Conservation (phyloP, 164 flowering plant genomes). For the Liriodendron chinense region DNA sequence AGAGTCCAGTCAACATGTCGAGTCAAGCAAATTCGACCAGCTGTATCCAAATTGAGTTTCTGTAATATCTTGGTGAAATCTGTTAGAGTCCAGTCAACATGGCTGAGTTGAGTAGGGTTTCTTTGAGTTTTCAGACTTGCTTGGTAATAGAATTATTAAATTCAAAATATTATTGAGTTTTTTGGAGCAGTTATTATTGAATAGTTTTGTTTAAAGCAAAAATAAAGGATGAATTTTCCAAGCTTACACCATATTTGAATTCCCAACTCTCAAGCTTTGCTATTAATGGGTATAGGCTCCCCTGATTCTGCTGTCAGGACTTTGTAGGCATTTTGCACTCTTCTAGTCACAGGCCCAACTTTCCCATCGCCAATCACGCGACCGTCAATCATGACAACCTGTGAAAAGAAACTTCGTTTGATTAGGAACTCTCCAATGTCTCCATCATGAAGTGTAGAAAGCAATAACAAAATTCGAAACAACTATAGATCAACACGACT, state of each 20-base stretch:
- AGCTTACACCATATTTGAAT: background rate
- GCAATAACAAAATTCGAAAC: background rate
- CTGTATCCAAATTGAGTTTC: no score
- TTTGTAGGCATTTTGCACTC: slow-evolving; percentile 64
- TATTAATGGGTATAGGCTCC: slow-evolving; percentile 55
- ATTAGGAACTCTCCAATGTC: background rate
- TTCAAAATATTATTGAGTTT: background rate
- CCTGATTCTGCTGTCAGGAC: slow-evolving; percentile 59
- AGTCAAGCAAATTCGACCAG: no score
- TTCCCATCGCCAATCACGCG: slow-evolving; percentile 75
- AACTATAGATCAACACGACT: no score
- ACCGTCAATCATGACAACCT: slow-evolving; percentile 87
- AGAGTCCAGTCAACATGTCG: no score
- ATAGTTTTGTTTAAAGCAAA: background rate
- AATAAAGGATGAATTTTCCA: background rate
- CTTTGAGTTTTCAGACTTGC: no score
- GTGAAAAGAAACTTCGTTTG: slow-evolving; percentile 5
- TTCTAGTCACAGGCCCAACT: slow-evolving; percentile 79
- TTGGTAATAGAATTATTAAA: no score
- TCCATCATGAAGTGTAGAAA: background rate
- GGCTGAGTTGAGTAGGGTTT: no score
- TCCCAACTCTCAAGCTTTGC: background rate
- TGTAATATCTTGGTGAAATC: no score
- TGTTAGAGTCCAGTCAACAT: no score
- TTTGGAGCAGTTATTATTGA: background rate